Evolutionary conservation across 2,329 filamentous ascomycete species (phyloP).

Genomic region (Hymenotorrendiella dingleyae): DNA sequence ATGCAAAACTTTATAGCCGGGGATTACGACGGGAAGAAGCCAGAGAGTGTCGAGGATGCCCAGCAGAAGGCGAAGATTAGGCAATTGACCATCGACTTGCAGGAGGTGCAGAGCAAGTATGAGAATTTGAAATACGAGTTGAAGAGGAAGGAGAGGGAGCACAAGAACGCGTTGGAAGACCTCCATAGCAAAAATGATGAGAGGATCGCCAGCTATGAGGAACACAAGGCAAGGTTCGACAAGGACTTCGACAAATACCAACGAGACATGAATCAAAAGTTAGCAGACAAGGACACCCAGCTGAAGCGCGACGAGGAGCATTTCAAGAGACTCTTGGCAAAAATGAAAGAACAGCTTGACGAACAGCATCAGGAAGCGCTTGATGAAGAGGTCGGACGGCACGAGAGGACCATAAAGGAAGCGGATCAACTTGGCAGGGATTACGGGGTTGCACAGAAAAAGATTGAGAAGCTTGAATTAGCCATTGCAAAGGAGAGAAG

Average conservation of each 20-base stretch:
- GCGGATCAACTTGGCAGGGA: background rate
- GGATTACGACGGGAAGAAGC: too few relatives aligned
- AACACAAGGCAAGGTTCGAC: background rate
- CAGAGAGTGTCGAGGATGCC: too few relatives aligned
- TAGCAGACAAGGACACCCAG: background rate
- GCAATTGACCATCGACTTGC: background rate
- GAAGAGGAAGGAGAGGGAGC: background rate
- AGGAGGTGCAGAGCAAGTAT: background rate
- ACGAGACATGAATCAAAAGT: background rate
- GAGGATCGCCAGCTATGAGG: background rate
- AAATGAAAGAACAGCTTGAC: background rate
- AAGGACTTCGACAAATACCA: background rate
- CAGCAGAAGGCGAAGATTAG: too few relatives aligned
- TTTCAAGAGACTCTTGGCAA: too few relatives aligned
- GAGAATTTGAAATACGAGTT: background rate
- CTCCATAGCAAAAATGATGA: background rate
- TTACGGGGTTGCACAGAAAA: background rate
- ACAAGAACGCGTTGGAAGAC: background rate
- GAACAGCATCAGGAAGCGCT: background rate
- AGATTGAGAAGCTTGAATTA: background rate
- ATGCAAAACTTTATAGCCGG: too few relatives aligned
- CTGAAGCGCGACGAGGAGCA: background rate
- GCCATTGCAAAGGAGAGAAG: too few relatives aligned
- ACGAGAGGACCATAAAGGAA: background rate
- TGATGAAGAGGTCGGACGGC: background rate